Evolutionary conservation across 139 green algal genomes (phyloP), one percentile per base, ranked within the genome.

Genomic region (Coccomyxa sp.): DNA sequence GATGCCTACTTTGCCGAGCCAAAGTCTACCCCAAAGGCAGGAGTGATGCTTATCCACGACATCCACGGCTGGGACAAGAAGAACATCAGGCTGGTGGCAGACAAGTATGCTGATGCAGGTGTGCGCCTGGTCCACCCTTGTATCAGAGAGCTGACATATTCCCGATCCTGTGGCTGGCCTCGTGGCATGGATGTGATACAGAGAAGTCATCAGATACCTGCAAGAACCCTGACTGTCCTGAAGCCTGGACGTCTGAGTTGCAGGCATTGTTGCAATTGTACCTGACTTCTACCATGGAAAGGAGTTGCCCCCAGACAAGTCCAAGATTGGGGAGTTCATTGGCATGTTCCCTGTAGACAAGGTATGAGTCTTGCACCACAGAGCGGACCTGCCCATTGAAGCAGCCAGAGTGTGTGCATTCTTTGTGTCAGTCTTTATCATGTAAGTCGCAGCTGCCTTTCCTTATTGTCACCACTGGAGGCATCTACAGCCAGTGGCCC

Each of bases 51-150:
- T 34, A 58, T 77, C n/a, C 9, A 36, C 27, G 72, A 77, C 39
- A 37, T 77, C 8, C 64, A 29, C 34, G 72, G 72, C 72, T 77
- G 72, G 72, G 39, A 77, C 38, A 24, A 55, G 39, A 77, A 77
- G 39, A 77, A 77, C 39, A 37, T 37, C 10, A 22, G 72, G 38
- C 38, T 77, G 9, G 36, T 64, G 24, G 39, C 72, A 5, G 72
- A 77, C 39, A 77, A 64, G 39, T 18, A 38, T 58, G 72, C 38
- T 10, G 27, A n/a, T 34, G 29, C 27, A 71, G 64, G 64, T 36
- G 64, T 29, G n/a, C n/a, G n/a, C n/a, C n/a, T n/a, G n/a, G n/a
- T n/a, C n/a, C n/a, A n/a, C n/a, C n/a, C n/a, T n/a, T n/a, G n/a
- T n/a, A n/a, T n/a, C n/a, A n/a, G n/a, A n/a, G n/a, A n/a, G n/a